Evolutionary conservation across 768 basidiomycete species (phyloP).

Genomic region (Psilocybe tampanensis): DNA sequence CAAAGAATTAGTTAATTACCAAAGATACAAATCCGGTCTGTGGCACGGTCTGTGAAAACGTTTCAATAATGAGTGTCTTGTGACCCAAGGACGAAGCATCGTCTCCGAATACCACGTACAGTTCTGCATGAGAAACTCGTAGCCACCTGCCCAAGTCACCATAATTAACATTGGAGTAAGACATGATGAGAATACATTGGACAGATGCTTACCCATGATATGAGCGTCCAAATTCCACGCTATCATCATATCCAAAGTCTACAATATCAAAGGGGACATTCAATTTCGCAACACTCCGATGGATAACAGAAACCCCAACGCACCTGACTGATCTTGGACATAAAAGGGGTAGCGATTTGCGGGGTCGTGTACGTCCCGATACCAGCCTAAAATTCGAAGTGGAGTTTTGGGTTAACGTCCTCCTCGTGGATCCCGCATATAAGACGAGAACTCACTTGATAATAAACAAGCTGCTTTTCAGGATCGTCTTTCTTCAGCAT

Average conservation of each 20-base stretch:
- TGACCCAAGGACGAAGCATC: not conserved
- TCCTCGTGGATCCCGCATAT: too few relatives aligned
- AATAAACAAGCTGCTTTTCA: conserved; percentile 54
- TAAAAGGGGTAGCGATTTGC: conserved; percentile 44
- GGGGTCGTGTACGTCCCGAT: conserved; percentile 55
- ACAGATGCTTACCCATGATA: conserved; percentile 42
- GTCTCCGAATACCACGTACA: conserved; percentile 32
- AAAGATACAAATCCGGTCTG: conserved; percentile 63
- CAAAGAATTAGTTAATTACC: conserved; percentile 28
- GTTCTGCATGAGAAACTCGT: conserved; percentile 63
- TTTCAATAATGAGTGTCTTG: not conserved
- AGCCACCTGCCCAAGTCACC: conserved; percentile 41
- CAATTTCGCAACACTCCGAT: not conserved
- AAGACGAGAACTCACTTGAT: conserved; percentile 39
- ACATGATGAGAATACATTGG: not conserved
- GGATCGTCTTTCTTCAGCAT: conserved; percentile 55
- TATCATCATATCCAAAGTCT: conserved; percentile 45
- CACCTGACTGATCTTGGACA: conserved; percentile 45
- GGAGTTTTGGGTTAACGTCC: not conserved
- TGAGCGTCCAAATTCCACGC: conserved; percentile 56
- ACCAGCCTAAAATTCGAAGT: conserved; percentile 44
- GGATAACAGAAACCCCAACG: not conserved
- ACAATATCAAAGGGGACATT: not conserved
- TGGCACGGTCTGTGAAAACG: conserved; percentile 35
- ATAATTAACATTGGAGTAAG: not conserved